These are phyloP conservation scores for Hyphopichia pseudoburtonii DNA, from an alignment of 1,139 yeast species.

Conservation along the genomic window DNA sequence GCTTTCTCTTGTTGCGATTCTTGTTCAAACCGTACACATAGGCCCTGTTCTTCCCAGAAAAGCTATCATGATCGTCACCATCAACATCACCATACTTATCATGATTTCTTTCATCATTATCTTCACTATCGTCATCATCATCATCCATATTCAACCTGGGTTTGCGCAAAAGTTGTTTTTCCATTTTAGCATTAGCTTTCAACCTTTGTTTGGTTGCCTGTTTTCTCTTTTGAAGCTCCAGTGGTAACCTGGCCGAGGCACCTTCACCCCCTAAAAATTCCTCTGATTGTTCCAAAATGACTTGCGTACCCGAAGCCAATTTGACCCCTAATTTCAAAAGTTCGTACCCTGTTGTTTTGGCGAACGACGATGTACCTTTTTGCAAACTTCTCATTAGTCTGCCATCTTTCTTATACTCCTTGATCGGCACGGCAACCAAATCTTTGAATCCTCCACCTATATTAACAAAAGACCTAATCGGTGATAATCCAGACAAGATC, in stretches of 20 bases:
- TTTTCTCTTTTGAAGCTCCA: constrained; percentile 1
- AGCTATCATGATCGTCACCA: background rate
- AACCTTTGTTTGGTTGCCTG: constrained; percentile 1
- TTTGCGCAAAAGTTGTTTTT: too few species aligned
- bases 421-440: constrained; percentile 68
- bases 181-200: background rate
- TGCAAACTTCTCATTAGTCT: constrained; percentile 68
- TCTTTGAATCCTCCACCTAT: constrained; percentile 79
- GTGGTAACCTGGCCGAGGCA: constrained; percentile 36
- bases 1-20: constrained; percentile 3
- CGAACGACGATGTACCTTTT: constrained; percentile 76
- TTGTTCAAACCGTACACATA: constrained; percentile 4
- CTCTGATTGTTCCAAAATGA: constrained; percentile 77
- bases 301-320: constrained; percentile 87
- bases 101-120: constrained; percentile 5
- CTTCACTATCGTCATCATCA: constrained; percentile 5
- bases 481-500: constrained; percentile 79
- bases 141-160: constrained; percentile 6
- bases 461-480: constrained; percentile 73
- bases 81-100: background rate
- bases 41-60: too few species aligned
- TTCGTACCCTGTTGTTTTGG: constrained; percentile 79
- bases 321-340: constrained; percentile 80
- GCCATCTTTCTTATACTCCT: constrained; percentile 74
- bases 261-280: constrained; percentile 72